A percentile compares a stretch with the other conserved stretches of the same genome.
Evolutionary conservation across 495 filamentous ascomycete genomes (phyloP).

Genomic region (Penicillium macrosclerotiorum): DNA sequence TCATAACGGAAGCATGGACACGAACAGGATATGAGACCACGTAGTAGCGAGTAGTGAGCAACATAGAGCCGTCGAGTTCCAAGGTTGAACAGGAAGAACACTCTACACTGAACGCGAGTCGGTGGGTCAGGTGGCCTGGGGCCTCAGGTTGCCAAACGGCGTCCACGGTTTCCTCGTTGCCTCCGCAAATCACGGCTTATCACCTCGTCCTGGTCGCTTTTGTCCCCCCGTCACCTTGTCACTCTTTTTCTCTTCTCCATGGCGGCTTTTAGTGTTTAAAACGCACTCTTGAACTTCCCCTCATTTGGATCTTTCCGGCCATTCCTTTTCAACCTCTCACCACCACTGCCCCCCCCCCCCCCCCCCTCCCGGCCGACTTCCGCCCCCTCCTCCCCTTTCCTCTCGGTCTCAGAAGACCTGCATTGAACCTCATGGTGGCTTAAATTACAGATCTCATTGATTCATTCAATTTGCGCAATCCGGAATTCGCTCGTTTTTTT

Average conservation of each 20-base stretch:
- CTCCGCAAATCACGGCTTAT: slow-evolving; percentile 9
- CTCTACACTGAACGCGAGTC: too few species aligned
- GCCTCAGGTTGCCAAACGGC: slow-evolving; percentile 11
- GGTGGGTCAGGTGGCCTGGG: too few species aligned
- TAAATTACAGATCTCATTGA: slow-evolving; percentile 7
- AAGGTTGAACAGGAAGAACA: too few species aligned
- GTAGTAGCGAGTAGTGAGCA: too few species aligned
- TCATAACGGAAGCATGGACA: too few species aligned
- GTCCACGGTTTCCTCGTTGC: slow-evolving; percentile 11
- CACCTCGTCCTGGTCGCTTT: too few species aligned
- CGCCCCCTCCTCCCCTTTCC: not conserved
- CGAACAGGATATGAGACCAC: too few species aligned
- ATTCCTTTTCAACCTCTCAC: not conserved
- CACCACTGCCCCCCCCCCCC: not conserved
- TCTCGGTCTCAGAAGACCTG: slow-evolving; percentile 12
- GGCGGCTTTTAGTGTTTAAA: not conserved
- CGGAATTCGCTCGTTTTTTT: slow-evolving; percentile 9
- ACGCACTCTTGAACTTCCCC: slow-evolving; percentile 10
- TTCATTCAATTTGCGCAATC: slow-evolving; percentile 2
- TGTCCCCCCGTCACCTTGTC: too few species aligned
- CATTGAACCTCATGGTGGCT: slow-evolving; percentile 15
- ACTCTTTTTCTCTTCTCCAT: not conserved
- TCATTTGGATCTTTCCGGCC: slow-evolving; percentile 11
- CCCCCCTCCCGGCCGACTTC: not conserved
- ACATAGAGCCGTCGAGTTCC: too few species aligned